These are phyloP conservation scores for Xanthoceras sorbifolium DNA, from an alignment of 345 rosid genomes.

Conservation along the genomic window DNA sequence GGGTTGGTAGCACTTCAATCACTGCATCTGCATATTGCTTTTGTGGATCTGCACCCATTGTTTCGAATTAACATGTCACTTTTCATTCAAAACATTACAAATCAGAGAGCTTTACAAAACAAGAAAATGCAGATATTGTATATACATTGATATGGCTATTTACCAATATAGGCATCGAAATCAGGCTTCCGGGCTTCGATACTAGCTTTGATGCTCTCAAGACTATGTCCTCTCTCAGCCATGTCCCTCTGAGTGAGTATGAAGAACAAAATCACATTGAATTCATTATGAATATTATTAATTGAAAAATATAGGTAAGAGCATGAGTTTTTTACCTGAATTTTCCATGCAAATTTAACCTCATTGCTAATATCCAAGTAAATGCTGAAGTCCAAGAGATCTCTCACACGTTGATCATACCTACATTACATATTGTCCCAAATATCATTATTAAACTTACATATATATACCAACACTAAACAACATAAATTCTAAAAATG, in stretches of 20 bases:
- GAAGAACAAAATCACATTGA: neutral
- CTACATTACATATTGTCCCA: conserved; percentile 33
- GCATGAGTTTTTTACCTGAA: no score
- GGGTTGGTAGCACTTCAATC: conserved; percentile 88
- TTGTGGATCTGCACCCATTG: conserved; percentile 74
- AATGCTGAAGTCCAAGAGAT: conserved; percentile 86
- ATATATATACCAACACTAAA: no score
- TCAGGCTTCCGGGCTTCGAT: conserved; percentile 97
- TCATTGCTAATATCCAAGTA: conserved; percentile 98
- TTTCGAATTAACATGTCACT: no score
- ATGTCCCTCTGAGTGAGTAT: conserved; percentile 74
- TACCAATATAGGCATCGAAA: conserved; percentile 94
- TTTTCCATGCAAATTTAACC: conserved; percentile 98
- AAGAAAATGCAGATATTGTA: no score
- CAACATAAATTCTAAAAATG: no score
- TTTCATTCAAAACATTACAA: no score
- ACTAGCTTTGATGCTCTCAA: conserved; percentile 97
- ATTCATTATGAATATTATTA: neutral
- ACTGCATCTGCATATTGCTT: conserved; percentile 96
- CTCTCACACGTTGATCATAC: conserved; percentile 88
- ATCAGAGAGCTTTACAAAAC: no score
- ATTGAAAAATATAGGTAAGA: no score
- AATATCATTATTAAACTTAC: neutral
- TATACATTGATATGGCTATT: neutral
- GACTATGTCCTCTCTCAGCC: conserved; percentile 99